Conservation (phyloP, 192 early-diverging fungal genomes). For the Piromyces finnis region DNA sequence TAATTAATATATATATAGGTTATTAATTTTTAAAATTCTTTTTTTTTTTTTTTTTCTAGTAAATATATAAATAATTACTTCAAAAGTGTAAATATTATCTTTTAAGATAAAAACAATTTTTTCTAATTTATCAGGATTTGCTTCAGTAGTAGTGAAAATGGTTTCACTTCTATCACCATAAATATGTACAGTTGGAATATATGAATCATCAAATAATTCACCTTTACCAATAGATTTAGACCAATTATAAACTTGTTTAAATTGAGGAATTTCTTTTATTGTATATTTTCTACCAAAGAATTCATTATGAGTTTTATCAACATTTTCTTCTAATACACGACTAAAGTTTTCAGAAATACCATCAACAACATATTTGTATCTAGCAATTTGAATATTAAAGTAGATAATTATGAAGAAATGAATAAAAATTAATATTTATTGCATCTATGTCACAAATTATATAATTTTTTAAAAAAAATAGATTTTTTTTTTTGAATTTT, state of each 20-base stretch:
- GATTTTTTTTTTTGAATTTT: no score
- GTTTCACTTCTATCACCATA: neutral
- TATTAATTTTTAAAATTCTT: no score
- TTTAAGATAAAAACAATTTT: neutral
- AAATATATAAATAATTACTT: neutral
- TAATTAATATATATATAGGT: neutral
- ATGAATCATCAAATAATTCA: neutral
- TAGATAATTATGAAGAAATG: no score
- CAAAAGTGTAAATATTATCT: neutral
- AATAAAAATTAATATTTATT: no score
- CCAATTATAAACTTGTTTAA: neutral
- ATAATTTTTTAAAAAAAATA: no score
- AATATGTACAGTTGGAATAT: neutral
- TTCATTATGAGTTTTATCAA: neutral
- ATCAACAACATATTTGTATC: neutral
- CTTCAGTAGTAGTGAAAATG: neutral
- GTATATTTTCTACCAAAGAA: neutral
- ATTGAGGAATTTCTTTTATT: neutral
- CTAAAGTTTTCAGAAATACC: neutral
- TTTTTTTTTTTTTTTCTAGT: no score
- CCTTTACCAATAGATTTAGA: neutral
- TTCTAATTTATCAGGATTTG: neutral
- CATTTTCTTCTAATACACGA: neutral
- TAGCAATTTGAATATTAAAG: neutral
- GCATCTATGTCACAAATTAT: no score